These are phyloP conservation scores for Papiliotrema nemorosa DNA, from an alignment of 1,284 basidiomycete genomes.

Conservation along the genomic window DNA sequence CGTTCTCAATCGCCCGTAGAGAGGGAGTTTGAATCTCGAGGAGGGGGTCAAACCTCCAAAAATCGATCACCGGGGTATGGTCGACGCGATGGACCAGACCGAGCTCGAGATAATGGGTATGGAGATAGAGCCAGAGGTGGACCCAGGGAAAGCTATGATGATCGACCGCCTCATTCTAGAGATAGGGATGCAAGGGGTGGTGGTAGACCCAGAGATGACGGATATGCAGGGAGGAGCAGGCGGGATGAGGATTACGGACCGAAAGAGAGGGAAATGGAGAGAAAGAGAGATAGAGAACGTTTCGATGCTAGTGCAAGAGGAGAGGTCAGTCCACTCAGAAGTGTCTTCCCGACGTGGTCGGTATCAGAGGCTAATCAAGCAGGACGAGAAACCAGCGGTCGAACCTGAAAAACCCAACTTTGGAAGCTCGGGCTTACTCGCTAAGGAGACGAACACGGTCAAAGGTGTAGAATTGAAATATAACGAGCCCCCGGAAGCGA, in stretches of 20 bases:
- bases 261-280: conserved; percentile 39
- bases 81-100: no score
- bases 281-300: conserved; percentile 34
- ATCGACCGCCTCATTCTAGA: neutral
- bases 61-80: conserved; percentile 8
- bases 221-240: conserved; percentile 34
- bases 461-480: conserved; percentile 91
- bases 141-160: neutral
- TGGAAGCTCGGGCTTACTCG: conserved; percentile 79
- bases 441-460: conserved; percentile 89
- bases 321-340: no score
- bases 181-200: conserved; percentile 7
- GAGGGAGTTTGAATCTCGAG: conserved; percentile 12
- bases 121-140: conserved; percentile 9
- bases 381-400: conserved; percentile 14
- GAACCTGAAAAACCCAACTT: conserved; percentile 70
- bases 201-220: conserved; percentile 11
- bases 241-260: conserved; percentile 35
- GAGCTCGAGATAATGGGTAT: conserved; percentile 21
- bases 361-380: conserved; percentile 6
- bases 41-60: conserved; percentile 11
- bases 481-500: conserved; percentile 96
- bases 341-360: no score
- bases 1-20: conserved; percentile 11
- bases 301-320: conserved; percentile 23